Evolutionary conservation across 2,329 filamentous ascomycete species (phyloP).

Genomic region (Thelonectria olida): DNA sequence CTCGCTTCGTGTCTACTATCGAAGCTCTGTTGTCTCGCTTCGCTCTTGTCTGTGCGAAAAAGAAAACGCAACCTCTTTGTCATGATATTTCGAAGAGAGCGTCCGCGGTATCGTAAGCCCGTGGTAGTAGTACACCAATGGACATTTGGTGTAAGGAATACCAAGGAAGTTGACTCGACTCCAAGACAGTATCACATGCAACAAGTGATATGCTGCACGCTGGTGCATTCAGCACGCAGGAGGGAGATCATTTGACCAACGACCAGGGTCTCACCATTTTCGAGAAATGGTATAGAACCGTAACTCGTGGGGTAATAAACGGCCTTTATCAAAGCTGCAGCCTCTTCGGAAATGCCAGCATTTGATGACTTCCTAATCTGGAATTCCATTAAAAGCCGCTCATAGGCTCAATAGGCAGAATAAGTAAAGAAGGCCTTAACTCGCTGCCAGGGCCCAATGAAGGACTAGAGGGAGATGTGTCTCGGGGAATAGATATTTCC

Average conservation of each 20-base stretch:
- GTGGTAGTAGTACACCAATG: no score
- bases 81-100: neutral
- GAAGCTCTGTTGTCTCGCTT: neutral
- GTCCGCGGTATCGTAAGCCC: no score
- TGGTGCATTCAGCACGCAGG: conserved; percentile 1
- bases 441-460: no score
- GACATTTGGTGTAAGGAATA: no score
- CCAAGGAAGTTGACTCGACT: neutral
- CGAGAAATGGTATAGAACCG: conserved; percentile 17
- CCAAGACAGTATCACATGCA: conserved; percentile 9
- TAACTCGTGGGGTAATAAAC: neutral
- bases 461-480: neutral
- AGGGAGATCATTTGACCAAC: conserved; percentile 1
- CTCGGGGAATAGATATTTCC: conserved; percentile 37
- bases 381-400: no score
- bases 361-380: no score
- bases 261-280: conserved; percentile 16
- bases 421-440: no score
- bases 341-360: no score
- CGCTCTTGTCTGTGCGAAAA: neutral
- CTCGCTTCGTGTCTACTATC: neutral
- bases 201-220: conserved; percentile 8
- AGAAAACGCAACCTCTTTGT: neutral
- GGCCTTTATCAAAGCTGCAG: neutral
- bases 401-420: no score